A percentile compares a stretch with the other conserved stretches of the same genome.
Evolutionary conservation across 2,329 filamentous ascomycete genomes (phyloP).

Genomic region (Exophiala xenobiotica): DNA sequence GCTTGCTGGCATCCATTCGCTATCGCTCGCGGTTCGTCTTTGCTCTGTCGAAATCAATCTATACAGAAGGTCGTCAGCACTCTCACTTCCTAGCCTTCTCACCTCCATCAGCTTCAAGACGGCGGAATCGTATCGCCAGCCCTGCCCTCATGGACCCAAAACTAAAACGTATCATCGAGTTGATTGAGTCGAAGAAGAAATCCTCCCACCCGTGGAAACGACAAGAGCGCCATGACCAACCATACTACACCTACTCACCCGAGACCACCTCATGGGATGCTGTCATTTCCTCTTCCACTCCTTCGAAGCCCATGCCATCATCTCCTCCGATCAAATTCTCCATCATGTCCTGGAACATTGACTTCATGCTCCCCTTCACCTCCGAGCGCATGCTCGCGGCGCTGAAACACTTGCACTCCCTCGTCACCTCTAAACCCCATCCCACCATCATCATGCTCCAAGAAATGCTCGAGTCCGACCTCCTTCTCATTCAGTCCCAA

Average conservation of each 20-base stretch:
- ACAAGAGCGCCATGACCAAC: conserved; percentile 27
- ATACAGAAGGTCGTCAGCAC: neutral
- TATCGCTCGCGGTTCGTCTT: no score
- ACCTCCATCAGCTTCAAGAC: neutral
- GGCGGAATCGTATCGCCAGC: neutral
- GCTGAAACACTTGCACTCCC: conserved; percentile 39
- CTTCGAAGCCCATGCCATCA: neutral
- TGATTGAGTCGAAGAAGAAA: conserved; percentile 28
- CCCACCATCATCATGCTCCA: conserved; percentile 52
- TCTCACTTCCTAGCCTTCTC: neutral
- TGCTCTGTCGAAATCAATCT: no score
- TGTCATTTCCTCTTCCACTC: neutral
- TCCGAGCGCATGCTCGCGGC: conserved; percentile 44
- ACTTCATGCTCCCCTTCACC: conserved; percentile 42
- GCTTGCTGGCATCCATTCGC: no score
- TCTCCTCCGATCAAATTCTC: conserved; percentile 26
- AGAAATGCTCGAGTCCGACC: conserved; percentile 51
- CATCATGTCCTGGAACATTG: conserved; percentile 52
- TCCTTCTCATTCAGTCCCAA: conserved; percentile 45
- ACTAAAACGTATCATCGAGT: conserved; percentile 22
- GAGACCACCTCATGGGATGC: conserved; percentile 22
- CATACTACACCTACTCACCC: conserved; percentile 27
- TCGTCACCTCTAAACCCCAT: conserved; percentile 30
- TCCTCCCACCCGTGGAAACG: conserved; percentile 28
- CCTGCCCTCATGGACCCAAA: conserved; percentile 18